Base-by-base conservation (phyloP, 2,329 filamentous ascomycete species). In the Colletotrichum lindemuthianum region DNA sequence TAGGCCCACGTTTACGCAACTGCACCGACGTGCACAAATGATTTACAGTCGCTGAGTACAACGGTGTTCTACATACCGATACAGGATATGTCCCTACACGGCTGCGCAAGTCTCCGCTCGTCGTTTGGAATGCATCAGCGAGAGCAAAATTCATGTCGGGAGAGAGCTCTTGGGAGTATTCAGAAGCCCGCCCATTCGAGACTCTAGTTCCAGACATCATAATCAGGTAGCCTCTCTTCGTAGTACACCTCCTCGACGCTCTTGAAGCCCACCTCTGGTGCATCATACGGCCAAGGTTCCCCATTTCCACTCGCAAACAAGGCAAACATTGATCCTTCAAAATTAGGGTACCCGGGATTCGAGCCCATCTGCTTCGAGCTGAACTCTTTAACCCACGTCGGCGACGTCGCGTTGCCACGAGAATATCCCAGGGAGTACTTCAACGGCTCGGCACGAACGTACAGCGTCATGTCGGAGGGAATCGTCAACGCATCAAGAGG, bases 371-470 rank as follows among this genome's bases (percentile, higher is more conserved):
- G 54, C 6, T 48, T 54, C 3, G 67, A 51, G 5, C 59, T 57
- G 24, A 71, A 70, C 33, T 54, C 43, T 39, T 69, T 66, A 2
- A 70, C 49, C 69, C 69, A 72, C 32, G 54, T 64, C 1, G 63
- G 9, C 13, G 58, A 44, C 0, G 50, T 44, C 1, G 61, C 50
- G 48, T 61, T 61, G 9, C 58, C 36, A 11, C 66, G 45, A 2
- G 66, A 68, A 43, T 71, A 74, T 11, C 72, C 72, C 2, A 74
- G 60, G 3, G 39, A 65, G 33, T 74, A 74, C 0, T 41, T 55
- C 2, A 67, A 41, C 3, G 71, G 70, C n/a, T 69, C 52, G 24
- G 69, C 66, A 8, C 69, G 63, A 8, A 74, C 68, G 34, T 71
- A 65, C 3, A 74, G 37, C n/a, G 60, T 60, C 2, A 70, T 43